phyloP scores from a whole-genome alignment of 768 basidiomycete genomes.

The Hericium erinaceus region DNA sequence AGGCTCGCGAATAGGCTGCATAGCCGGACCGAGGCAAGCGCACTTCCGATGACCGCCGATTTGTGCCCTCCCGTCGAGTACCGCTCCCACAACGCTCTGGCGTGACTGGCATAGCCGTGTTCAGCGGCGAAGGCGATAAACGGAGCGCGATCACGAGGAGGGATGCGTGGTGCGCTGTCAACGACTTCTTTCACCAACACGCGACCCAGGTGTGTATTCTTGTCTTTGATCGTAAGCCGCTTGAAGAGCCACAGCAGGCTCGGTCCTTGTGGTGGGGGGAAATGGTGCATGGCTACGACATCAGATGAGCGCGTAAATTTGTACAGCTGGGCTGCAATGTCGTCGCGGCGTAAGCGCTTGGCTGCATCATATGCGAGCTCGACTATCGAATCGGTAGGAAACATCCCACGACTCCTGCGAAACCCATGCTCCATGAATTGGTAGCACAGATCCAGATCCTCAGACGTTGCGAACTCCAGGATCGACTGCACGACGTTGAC shows the following conservation, averaged over 20 bases:
- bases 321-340: slow-evolving; percentile 39
- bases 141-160: slow-evolving; percentile 33
- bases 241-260: slow-evolving; percentile 46
- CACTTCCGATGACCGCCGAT: slow-evolving; percentile 33
- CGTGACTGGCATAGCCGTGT: slow-evolving; percentile 36
- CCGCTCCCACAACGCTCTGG: slow-evolving; percentile 50
- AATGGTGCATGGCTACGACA: slow-evolving; percentile 26
- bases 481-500: slow-evolving; percentile 29
- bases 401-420: background rate
- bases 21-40: slow-evolving; percentile 39
- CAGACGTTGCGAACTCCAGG: background rate
- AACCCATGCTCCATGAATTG: background rate
- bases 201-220: slow-evolving; percentile 37
- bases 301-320: slow-evolving; percentile 29
- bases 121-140: slow-evolving; percentile 40
- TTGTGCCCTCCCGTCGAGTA: slow-evolving; percentile 35
- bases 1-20: slow-evolving; percentile 33
- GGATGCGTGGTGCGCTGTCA: slow-evolving; percentile 31
- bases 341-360: slow-evolving; percentile 9
- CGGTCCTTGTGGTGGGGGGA: slow-evolving; percentile 40
- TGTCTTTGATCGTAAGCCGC: slow-evolving; percentile 29
- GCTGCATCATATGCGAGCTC: slow-evolving; percentile 1
- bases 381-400: background rate
- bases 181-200: slow-evolving; percentile 41
- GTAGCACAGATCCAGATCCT: background rate